Evolutionary conservation across 2,329 filamentous ascomycete species (phyloP).

Genomic region (Colletotrichum noveboracense): DNA sequence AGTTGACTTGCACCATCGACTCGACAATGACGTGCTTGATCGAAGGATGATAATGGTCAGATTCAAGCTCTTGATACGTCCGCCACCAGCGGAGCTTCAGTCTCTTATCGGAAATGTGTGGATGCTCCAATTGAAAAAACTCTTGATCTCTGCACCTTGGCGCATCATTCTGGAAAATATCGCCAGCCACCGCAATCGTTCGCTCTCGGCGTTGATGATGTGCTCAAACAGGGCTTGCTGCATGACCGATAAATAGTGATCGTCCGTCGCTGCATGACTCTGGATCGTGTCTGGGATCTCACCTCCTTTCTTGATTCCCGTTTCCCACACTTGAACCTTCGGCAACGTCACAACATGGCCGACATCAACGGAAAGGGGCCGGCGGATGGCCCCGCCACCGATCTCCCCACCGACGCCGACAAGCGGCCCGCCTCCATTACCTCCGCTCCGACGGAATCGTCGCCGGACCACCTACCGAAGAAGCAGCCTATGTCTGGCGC

Average conservation of each 20-base stretch:
- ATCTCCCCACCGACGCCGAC: neutral
- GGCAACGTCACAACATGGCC: neutral
- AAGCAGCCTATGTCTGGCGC: neutral
- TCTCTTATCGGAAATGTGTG: conserved; percentile 2
- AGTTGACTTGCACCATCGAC: neutral
- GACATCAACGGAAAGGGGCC: neutral
- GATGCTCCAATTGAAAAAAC: neutral
- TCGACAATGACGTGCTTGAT: conserved; percentile 4
- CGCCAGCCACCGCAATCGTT: neutral
- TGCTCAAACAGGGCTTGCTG: neutral
- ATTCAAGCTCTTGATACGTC: neutral
- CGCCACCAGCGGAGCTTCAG: neutral
- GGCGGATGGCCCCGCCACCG: neutral
- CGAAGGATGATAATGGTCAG: neutral
- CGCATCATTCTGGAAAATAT: neutral
- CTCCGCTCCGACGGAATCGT: neutral
- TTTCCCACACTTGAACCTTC: neutral
- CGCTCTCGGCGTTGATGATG: neutral
- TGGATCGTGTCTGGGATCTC: neutral
- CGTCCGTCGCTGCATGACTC: neutral
- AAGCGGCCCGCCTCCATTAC: neutral
- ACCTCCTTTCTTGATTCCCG: neutral
- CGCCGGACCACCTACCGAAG: neutral
- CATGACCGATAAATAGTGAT: neutral
- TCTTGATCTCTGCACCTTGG: neutral